Percentiles rank a stretch among this genome's conserved stretches.
Evolutionary conservation across 805 yeast genomes (phyloP).

Genomic region (Saturnispora quitensis): DNA sequence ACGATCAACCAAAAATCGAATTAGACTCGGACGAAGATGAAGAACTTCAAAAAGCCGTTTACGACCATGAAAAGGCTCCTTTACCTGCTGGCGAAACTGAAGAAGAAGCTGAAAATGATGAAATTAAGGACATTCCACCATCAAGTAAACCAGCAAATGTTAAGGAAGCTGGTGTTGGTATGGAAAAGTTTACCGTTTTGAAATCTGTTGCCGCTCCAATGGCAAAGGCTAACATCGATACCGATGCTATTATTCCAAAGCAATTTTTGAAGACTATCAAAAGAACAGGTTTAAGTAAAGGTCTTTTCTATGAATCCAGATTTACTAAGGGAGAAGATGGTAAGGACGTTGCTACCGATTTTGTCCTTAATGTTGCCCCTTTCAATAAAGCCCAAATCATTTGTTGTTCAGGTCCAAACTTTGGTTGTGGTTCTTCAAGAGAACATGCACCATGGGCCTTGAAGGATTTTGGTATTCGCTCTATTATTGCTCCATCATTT

Average conservation of each 20-base stretch:
- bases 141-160: slow-evolving; percentile 33
- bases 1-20: slow-evolving; percentile 49
- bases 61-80: slow-evolving; percentile 58
- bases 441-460: slow-evolving; percentile 99
- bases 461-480: slow-evolving; percentile 92
- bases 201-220: slow-evolving; percentile 90
- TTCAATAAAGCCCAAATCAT: slow-evolving; percentile 73
- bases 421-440: slow-evolving; percentile 98
- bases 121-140: slow-evolving; percentile 56
- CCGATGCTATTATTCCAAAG: slow-evolving; percentile 98
- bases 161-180: slow-evolving; percentile 36
- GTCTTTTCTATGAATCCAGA: slow-evolving; percentile 88
- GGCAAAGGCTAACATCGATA: slow-evolving; percentile 91
- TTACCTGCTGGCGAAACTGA: slow-evolving; percentile 45
- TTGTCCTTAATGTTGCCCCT: slow-evolving; percentile 78
- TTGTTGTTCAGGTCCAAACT: slow-evolving; percentile 91
- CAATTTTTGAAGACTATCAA: slow-evolving; percentile 96
- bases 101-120: slow-evolving; percentile 40
- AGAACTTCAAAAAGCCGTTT: slow-evolving; percentile 58
- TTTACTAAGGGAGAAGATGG: slow-evolving; percentile 62
- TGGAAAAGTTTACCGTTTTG: slow-evolving; percentile 66
- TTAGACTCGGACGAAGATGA: slow-evolving; percentile 34
- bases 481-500: slow-evolving; percentile 94
- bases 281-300: slow-evolving; percentile 85
- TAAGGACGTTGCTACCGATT: slow-evolving; percentile 76